A percentile compares a stretch with the other conserved stretches of the same genome.
Conservation (phyloP, 371 early-diverging fungal genomes). For the Mortierella polycephala region DNA sequence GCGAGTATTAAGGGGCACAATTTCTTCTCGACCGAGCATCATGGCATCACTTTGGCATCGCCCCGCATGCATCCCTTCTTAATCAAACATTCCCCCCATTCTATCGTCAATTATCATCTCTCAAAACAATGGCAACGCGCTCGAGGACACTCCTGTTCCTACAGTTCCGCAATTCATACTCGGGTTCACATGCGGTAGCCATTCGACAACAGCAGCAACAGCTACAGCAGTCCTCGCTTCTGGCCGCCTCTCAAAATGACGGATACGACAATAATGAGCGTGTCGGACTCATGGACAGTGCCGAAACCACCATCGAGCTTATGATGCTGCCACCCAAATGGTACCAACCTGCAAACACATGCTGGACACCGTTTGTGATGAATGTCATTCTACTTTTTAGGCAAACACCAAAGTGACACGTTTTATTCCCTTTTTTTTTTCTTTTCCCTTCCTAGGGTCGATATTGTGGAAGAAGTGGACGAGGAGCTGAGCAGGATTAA, state of each 20-base stretch:
- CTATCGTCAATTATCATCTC: not conserved
- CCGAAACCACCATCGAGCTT: slow-evolving; percentile 76
- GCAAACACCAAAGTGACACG: not conserved
- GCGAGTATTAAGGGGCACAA: too few relatives aligned
- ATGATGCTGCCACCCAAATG: slow-evolving; percentile 87
- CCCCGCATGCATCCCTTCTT: not conserved
- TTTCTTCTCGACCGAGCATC: not conserved
- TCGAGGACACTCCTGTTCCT: slow-evolving; percentile 91
- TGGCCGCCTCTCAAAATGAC: slow-evolving; percentile 21
- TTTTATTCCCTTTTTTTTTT: slow-evolving; percentile 22
- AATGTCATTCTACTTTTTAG: slow-evolving; percentile 17
- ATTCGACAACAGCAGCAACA: slow-evolving; percentile 51
- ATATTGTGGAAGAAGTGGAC: slow-evolving; percentile 86
- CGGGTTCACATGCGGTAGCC: slow-evolving; percentile 67
- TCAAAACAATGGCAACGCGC: slow-evolving; percentile 79
- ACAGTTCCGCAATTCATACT: slow-evolving; percentile 93
- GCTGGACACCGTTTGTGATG: not conserved
- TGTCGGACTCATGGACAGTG: slow-evolving; percentile 74
- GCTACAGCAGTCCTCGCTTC: slow-evolving; percentile 55
- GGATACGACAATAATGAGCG: slow-evolving; percentile 61
- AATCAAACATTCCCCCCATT: not conserved
- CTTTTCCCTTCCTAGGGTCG: slow-evolving; percentile 72
- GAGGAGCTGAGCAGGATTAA: slow-evolving; percentile 66
- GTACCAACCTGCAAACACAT: slow-evolving; percentile 54
- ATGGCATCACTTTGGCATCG: not conserved